Evolutionary conservation across 345 rosid genomes (phyloP), one percentile per base, ranked within the genome.

Genomic region (Angophora floribunda): DNA sequence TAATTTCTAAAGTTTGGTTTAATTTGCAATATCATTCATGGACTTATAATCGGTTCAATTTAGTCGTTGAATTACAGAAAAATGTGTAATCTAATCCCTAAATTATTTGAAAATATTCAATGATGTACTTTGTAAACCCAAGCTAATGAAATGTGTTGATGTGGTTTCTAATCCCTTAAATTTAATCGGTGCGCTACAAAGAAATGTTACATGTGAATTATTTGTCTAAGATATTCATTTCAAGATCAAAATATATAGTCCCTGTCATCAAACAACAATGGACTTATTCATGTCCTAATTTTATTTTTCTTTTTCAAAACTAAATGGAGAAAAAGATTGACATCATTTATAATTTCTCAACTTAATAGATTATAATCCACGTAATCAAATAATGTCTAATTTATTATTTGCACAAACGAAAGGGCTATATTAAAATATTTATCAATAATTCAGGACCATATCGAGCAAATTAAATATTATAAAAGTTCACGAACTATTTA

Each of bases 1-100:
- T 36, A 24, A 32, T 36, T 17, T 41, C 1, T 1, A 19, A 75
- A 75, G 11, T 75, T 75, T 75, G 13, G 13, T 8, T 0, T 8
- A 32, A 7, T 1, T 3, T 16, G 0, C 1, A 32, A 0, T 1
- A 2, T 19, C 14, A 5, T 67, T 41, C 0, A 2, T 75, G 9
- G 19, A 75, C 0, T 36, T 36, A 17, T 9, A 36, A 75, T 75
- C 36, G 22, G 5, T 75, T 75, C 2, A 17, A 0, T 75, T 75
- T 36, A 36, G 1, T 36, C 0, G 0, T 3, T 21, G 4, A 36
- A 36, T 9, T 75, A 75, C 17, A 19, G 7, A 19, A 9, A 36
- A 36, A 36, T 19, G 13, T 8, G 4, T 3, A 8, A 70, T 70
- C 0, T 67, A 16, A 19, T 65, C 1, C 2, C 0, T 2, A 14